These are phyloP conservation scores for Penicillium atrosanguineum DNA, from an alignment of 495 filamentous ascomycete species.

Conservation along the genomic window DNA sequence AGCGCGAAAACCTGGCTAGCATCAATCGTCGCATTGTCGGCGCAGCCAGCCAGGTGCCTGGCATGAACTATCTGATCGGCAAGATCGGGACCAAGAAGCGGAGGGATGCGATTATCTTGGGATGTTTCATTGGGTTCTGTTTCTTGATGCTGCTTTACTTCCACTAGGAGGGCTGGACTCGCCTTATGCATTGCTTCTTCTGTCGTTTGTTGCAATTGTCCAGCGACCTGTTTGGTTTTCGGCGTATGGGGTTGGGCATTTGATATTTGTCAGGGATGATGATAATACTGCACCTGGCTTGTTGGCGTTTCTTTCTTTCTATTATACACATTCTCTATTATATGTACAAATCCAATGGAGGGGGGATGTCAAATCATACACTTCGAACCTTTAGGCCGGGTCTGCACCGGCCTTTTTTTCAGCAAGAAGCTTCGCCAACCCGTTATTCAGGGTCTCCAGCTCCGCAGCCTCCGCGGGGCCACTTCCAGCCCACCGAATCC, in stretches of 20 bases:
- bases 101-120: constrained; percentile 92
- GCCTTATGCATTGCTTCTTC: constrained; percentile 2
- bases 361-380: constrained; percentile 12
- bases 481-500: constrained; percentile 92
- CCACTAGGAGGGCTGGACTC: constrained; percentile 41
- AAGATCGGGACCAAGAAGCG: constrained; percentile 95
- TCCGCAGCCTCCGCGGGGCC: constrained; percentile 70
- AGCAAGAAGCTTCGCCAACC: constrained; percentile 63
- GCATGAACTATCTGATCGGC: constrained; percentile 88
- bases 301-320: constrained; percentile 22
- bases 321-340: constrained; percentile 35
- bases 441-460: constrained; percentile 66
- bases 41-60: constrained; percentile 86
- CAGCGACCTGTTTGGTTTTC: constrained; percentile 18
- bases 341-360: constrained; percentile 30
- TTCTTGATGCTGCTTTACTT: constrained; percentile 85
- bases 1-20: constrained; percentile 79
- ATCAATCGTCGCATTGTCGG: constrained; percentile 87
- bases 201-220: constrained; percentile 14
- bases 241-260: constrained; percentile 27
- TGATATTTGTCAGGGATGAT: constrained; percentile 9
- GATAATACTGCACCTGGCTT: constrained; percentile 19
- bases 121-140: constrained; percentile 84
- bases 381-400: constrained; percentile 11
- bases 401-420: constrained; percentile 43